Base-by-base conservation (phyloP, 768 basidiomycete species). In the Macrolepiota dolichaula region DNA sequence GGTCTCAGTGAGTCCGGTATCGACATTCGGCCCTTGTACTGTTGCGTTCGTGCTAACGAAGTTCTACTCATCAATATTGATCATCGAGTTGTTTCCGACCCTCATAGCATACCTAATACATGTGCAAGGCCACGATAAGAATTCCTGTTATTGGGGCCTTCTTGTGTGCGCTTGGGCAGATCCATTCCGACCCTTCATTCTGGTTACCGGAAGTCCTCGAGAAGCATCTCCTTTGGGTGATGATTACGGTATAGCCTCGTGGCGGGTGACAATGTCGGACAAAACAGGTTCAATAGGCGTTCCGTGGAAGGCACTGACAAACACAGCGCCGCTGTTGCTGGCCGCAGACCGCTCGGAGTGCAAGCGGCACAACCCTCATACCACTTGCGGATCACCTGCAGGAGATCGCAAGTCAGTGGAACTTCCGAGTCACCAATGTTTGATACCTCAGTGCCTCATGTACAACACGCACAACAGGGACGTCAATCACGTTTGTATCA, bases 381-480 rank as follows among this genome's bases (percentile, higher is more conserved):
- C 35, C 60, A 54, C 62, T 59, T 69, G 63, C 74, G 74, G 73
- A 76, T 71, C 73, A 75, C 65, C 71, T 76, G 73, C 73, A 72
- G 77, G 73, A 71, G 68, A 68, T 71, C 69, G 71, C 68, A 70
- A 72, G 74, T 78, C 68, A 75, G 76, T 77, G 69, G 69, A 24
- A 60, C 52, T 61, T 36, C 22, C 32, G 24, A 38, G 56, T 50
- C 56, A 49, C 57, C n/a, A 42, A 59, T 79, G 55, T 64, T 66
- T 82, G 55, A 63, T 63, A 51, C 54, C 57, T 62, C 78, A 80
- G 66, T 87, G 94, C 80, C 90, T 91, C 76, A 93, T 92, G 65
- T 94, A 89, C 56, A 69, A 82, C 85, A 90, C 73, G 92, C 90
- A 55, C 92, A 63, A 67, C 63, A 67, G 70, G 72, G 72, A 63